phyloP scores from a whole-genome alignment of 2,329 filamentous ascomycete genomes.

The Sordariomycetes sp. region DNA sequence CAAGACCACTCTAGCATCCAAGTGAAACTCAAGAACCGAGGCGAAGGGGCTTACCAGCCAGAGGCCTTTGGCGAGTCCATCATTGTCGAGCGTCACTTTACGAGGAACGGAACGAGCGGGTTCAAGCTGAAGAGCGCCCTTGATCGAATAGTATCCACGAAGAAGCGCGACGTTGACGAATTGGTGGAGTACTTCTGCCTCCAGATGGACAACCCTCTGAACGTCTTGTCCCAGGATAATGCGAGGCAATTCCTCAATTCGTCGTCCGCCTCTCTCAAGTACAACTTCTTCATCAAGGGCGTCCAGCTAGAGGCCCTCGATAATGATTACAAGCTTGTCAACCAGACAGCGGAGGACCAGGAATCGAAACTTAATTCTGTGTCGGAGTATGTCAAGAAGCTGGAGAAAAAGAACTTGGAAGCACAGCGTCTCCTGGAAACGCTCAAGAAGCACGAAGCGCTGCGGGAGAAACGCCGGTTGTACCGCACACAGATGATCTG shows the following conservation, averaged over 20 bases:
- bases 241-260: constrained; percentile 85
- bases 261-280: constrained; percentile 73
- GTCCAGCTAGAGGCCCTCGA: constrained; percentile 89
- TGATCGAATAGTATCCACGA: constrained; percentile 62
- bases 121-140: constrained; percentile 76
- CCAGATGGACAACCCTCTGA: constrained; percentile 94
- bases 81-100: constrained; percentile 83
- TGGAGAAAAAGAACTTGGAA: constrained; percentile 45
- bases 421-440: constrained; percentile 52
- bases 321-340: constrained; percentile 76
- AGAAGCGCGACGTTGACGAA: constrained; percentile 78
- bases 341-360: constrained; percentile 64
- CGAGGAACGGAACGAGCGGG: constrained; percentile 56
- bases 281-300: constrained; percentile 91
- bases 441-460: constrained; percentile 50
- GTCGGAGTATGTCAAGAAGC: constrained; percentile 45
- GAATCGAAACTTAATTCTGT: constrained; percentile 48
- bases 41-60: constrained; percentile 69
- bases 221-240: constrained; percentile 88
- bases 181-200: constrained; percentile 87
- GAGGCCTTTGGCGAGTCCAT: constrained; percentile 77
- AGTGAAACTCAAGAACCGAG: constrained; percentile 85
- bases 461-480: constrained; percentile 46
- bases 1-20: constrained; percentile 61
- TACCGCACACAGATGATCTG: constrained; percentile 64